Conservation (phyloP, 768 basidiomycete species). For the Termitomyces bulborhizus region DNA sequence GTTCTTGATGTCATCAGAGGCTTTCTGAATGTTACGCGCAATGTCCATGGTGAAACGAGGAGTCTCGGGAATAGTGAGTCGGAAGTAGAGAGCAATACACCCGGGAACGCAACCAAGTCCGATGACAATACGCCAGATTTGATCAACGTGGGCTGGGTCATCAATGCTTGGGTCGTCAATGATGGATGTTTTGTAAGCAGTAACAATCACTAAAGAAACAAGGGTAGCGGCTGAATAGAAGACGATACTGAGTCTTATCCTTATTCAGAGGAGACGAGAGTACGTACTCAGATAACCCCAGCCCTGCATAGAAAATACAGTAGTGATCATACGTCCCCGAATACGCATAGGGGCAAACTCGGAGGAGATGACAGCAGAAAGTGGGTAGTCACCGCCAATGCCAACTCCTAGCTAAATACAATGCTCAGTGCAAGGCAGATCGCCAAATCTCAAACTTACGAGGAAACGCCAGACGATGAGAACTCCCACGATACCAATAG, state of each 20-base stretch:
- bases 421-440: not conserved
- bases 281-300: conserved; percentile 76
- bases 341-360: conserved; percentile 77
- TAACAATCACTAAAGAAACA: conserved; percentile 56
- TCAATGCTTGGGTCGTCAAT: conserved; percentile 31
- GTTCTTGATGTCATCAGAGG: conserved; percentile 63
- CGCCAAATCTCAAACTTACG: conserved; percentile 26
- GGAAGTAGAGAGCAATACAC: conserved; percentile 83
- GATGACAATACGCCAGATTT: conserved; percentile 82
- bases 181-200: conserved; percentile 61
- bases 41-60: conserved; percentile 92
- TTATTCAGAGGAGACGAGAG: not conserved
- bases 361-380: conserved; percentile 81
- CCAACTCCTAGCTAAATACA: conserved; percentile 61
- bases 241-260: not conserved
- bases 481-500: conserved; percentile 66
- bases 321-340: conserved; percentile 84
- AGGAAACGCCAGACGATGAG: conserved; percentile 83
- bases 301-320: conserved; percentile 80
- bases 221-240: conserved; percentile 50
- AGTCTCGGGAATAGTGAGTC: conserved; percentile 88
- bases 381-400: conserved; percentile 86
- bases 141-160: conserved; percentile 52
- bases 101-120: conserved; percentile 84
- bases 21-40: conserved; percentile 75